Percentiles rank a stretch among this genome's conserved stretches.
These are phyloP conservation scores for Candida wancherniae DNA, from an alignment of 805 yeast genomes.

Conservation along the genomic window DNA sequence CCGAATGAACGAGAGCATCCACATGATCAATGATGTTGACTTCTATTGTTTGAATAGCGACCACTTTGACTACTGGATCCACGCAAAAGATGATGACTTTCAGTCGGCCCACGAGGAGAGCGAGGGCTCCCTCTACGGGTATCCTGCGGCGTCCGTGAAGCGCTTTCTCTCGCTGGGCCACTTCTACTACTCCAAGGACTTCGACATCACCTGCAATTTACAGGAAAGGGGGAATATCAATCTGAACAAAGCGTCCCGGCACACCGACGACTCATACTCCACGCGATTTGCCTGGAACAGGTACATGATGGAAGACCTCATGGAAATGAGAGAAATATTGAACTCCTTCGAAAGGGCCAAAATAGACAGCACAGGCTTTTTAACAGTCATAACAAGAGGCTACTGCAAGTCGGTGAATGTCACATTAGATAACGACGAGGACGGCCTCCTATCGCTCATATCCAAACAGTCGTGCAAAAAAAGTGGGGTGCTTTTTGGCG, in stretches of 20 bases:
- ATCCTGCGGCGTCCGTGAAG: slow-evolving; percentile 43
- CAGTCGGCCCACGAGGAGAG: slow-evolving; percentile 12
- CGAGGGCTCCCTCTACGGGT: slow-evolving; percentile 16
- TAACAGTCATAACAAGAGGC: slow-evolving; percentile 47
- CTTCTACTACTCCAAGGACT: slow-evolving; percentile 45
- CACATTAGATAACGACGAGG: slow-evolving; percentile 23
- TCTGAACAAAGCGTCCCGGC: slow-evolving; percentile 2
- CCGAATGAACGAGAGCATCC: slow-evolving; percentile 48
- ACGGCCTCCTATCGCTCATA: slow-evolving; percentile 43
- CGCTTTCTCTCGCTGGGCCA: slow-evolving; percentile 43
- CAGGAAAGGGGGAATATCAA: slow-evolving; percentile 39
- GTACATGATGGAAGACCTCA: slow-evolving; percentile 41
- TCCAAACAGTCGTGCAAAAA: slow-evolving; percentile 49
- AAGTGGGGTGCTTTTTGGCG: slow-evolving; percentile 49
- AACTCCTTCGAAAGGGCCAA: slow-evolving; percentile 32
- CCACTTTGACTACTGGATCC: slow-evolving; percentile 42
- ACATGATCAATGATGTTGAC: slow-evolving; percentile 53
- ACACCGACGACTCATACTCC: slow-evolving; percentile 35
- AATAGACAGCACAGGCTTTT: slow-evolving; percentile 46
- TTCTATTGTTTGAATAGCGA: slow-evolving; percentile 61
- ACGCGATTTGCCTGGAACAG: slow-evolving; percentile 49
- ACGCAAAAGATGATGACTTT: slow-evolving; percentile 12
- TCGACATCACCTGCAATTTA: slow-evolving; percentile 41
- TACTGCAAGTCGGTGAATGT: slow-evolving; percentile 45
- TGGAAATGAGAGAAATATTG: slow-evolving; percentile 43